Evolutionary conservation across 257 asterid species (phyloP).

Genomic region (Gentiana straminea): DNA sequence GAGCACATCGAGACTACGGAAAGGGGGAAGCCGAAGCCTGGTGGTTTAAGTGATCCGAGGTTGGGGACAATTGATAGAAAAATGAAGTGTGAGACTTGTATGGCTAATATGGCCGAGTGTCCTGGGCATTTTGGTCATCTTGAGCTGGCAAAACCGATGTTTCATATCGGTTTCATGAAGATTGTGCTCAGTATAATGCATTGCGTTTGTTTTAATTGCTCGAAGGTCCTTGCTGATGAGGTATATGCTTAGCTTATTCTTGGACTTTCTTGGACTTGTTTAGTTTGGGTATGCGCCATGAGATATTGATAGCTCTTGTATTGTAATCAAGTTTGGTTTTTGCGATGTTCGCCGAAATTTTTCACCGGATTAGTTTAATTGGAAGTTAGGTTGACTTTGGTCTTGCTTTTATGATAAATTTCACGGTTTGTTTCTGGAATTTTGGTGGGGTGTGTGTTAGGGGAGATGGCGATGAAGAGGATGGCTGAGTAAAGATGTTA

Average conservation of each 20-base stretch:
- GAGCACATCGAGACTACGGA: slow-evolving; percentile 97
- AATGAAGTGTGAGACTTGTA: slow-evolving; percentile 96
- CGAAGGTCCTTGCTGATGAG: slow-evolving; percentile 91
- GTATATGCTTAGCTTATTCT: slow-evolving; percentile 29
- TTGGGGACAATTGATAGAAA: slow-evolving; percentile 94
- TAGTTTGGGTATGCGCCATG: too few relatives aligned
- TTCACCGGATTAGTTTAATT: too few relatives aligned
- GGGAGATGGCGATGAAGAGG: too few relatives aligned
- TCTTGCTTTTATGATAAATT: too few relatives aligned
- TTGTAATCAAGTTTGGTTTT: too few relatives aligned
- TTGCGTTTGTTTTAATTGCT: slow-evolving; percentile 92
- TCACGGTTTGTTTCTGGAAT: too few relatives aligned
- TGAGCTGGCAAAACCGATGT: slow-evolving; percentile 98
- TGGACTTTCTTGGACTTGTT: too few relatives aligned
- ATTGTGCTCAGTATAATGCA: slow-evolving; percentile 81
- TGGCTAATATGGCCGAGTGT: slow-evolving; percentile 98
- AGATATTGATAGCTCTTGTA: too few relatives aligned
- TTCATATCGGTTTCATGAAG: slow-evolving; percentile 90
- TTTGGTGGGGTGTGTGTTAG: too few relatives aligned
- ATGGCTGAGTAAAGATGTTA: too few relatives aligned
- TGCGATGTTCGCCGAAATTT: too few relatives aligned
- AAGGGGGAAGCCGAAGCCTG: slow-evolving; percentile 90
- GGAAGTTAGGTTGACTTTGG: too few relatives aligned
- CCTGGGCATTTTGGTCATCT: slow-evolving; percentile 98
- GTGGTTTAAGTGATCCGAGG: slow-evolving; percentile 81